A percentile compares a stretch with the other conserved stretches of the same genome.
Evolutionary conservation across 768 basidiomycete species (phyloP).

Genomic region (Rhizopogon rudus): DNA sequence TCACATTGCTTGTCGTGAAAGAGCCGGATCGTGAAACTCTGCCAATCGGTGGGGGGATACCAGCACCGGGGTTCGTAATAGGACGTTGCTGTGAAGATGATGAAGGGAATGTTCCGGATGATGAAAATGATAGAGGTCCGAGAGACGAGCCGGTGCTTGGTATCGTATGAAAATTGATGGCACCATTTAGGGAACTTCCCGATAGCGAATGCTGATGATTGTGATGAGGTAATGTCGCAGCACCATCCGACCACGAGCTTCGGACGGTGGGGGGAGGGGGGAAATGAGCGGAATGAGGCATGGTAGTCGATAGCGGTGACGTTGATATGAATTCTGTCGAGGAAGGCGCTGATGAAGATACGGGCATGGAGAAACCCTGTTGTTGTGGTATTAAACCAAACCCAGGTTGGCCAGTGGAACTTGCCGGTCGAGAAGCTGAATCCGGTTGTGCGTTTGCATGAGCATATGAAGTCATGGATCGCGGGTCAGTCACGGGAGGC

Average conservation of each 20-base stretch:
- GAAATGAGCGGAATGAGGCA: slow-evolving; percentile 20
- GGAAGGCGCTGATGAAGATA: slow-evolving; percentile 12
- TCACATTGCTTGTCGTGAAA: slow-evolving; percentile 40
- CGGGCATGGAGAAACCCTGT: slow-evolving; percentile 14
- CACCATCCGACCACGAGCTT: slow-evolving; percentile 25
- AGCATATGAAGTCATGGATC: slow-evolving; percentile 19
- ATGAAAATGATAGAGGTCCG: slow-evolving; percentile 24
- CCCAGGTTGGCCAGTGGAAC: slow-evolving; percentile 22
- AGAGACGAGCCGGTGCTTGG: slow-evolving; percentile 24
- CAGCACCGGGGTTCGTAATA: slow-evolving; percentile 13
- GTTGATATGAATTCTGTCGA: slow-evolving; percentile 18
- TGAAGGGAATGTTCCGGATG: slow-evolving; percentile 25
- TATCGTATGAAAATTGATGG: slow-evolving; percentile 27
- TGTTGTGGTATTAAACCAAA: slow-evolving; percentile 21
- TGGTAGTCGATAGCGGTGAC: slow-evolving; percentile 15
- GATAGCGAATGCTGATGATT: slow-evolving; percentile 29
- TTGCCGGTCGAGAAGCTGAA: slow-evolving; percentile 27
- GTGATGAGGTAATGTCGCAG: slow-evolving; percentile 21
- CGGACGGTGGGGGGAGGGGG: slow-evolving; percentile 18
- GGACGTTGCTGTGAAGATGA: slow-evolving; percentile 22
- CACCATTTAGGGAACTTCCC: slow-evolving; percentile 20
- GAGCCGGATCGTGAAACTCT: slow-evolving; percentile 57
- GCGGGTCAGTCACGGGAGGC: slow-evolving; percentile 20
- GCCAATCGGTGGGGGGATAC: slow-evolving; percentile 37
- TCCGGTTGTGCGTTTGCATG: slow-evolving; percentile 22